phyloP scores from a whole-genome alignment of 306 rosid genomes.

The Prinsepia uniflora region DNA sequence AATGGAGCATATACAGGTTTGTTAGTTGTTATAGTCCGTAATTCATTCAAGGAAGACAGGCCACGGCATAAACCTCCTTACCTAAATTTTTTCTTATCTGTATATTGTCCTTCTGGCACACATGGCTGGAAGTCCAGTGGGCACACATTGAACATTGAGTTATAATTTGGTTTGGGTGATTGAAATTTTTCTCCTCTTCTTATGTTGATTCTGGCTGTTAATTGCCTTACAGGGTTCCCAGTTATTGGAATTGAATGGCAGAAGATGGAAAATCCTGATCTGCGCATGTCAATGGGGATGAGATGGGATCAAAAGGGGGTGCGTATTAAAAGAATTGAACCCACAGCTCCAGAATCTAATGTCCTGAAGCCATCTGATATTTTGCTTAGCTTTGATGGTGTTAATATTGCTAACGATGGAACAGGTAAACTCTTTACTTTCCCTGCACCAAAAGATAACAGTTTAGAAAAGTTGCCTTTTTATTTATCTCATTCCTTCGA shows the following conservation, averaged over 20 bases:
- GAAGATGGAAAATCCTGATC: slow-evolving; percentile 88
- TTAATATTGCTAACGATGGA: slow-evolving; percentile 78
- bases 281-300: slow-evolving; percentile 64
- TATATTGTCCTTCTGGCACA: slow-evolving; percentile 2
- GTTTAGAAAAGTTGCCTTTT: not conserved
- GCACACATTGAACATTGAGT: not conserved
- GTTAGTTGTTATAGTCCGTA: not conserved
- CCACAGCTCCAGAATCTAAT: slow-evolving; percentile 65
- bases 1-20: slow-evolving; percentile 72
- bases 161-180: not conserved
- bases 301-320: slow-evolving; percentile 73
- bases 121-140: not conserved
- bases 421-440: slow-evolving; percentile 45
- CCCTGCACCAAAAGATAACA: not conserved
- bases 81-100: not conserved
- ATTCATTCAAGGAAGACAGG: slow-evolving; percentile 6
- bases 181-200: not conserved
- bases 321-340: slow-evolving; percentile 77
- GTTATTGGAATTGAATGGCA: slow-evolving; percentile 84
- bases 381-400: slow-evolving; percentile 72
- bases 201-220: slow-evolving; percentile 3
- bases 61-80: not conserved
- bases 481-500: no score
- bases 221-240: slow-evolving; percentile 53
- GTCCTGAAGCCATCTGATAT: slow-evolving; percentile 77